phyloP scores from a whole-genome alignment of 2,329 filamentous ascomycete species.

The Myrmaecium sp. region DNA sequence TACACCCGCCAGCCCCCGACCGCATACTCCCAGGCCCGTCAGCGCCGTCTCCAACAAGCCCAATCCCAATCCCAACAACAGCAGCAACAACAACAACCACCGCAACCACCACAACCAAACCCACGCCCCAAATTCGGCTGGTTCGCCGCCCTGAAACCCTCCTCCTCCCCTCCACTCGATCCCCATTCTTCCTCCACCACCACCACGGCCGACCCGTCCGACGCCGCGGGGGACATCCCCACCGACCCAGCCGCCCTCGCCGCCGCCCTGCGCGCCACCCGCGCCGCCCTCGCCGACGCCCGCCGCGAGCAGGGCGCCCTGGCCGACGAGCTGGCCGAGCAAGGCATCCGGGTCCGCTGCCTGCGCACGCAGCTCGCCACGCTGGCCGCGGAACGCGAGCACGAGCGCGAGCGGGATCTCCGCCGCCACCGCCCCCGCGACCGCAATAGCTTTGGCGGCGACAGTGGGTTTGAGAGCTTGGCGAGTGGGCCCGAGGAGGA shows the following conservation, averaged over 20 bases:
- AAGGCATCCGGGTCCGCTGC: slow-evolving; percentile 38
- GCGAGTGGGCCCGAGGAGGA: no score
- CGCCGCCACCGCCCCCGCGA: slow-evolving; percentile 3
- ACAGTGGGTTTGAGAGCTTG: slow-evolving; percentile 6
- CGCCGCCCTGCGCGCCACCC: slow-evolving; percentile 33
- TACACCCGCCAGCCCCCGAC: slow-evolving; percentile 1
- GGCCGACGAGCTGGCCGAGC: slow-evolving; percentile 44
- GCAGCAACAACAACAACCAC: slow-evolving; percentile 9
- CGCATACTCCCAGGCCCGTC: slow-evolving; percentile 1
- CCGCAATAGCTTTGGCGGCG: slow-evolving; percentile 1
- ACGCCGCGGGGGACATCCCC: no score
- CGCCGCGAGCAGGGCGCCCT: slow-evolving; percentile 39
- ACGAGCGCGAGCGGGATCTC: slow-evolving; percentile 39
- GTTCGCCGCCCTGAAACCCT: no score
- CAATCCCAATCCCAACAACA: slow-evolving; percentile 10
- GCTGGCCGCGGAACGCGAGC: slow-evolving; percentile 33
- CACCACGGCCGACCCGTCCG: slow-evolving; percentile 30
- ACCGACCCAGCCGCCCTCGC: slow-evolving; percentile 39
- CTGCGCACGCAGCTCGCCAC: slow-evolving; percentile 45
- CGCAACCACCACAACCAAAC: no score
- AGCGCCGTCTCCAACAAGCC: slow-evolving; percentile 4
- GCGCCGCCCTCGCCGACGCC: slow-evolving; percentile 28
- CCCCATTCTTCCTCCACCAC: slow-evolving; percentile 5
- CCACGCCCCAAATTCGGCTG: no score
- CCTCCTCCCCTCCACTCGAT: not conserved